A percentile compares a stretch with the other conserved stretches of the same genome.
These are phyloP conservation scores for Begonia peltatifolia DNA, from an alignment of 306 rosid genomes.

Conservation along the genomic window DNA sequence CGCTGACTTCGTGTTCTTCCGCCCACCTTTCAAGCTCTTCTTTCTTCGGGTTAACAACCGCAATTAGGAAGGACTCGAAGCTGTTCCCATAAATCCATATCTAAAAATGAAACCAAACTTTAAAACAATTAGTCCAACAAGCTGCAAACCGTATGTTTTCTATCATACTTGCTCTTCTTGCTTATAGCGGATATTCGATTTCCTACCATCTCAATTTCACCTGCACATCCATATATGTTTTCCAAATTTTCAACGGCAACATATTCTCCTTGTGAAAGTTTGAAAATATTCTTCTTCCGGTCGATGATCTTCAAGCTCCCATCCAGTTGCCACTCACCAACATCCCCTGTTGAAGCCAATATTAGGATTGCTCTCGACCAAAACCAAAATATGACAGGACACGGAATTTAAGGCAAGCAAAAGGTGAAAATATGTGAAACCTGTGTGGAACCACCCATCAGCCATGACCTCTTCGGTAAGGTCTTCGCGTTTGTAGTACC, in stretches of 20 bases:
- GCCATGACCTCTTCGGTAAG: constrained; percentile 77
- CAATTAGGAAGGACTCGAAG: constrained; percentile 85
- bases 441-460: constrained; percentile 97
- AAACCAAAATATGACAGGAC: background rate
- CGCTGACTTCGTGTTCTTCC: constrained; percentile 50
- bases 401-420: constrained; percentile 10
- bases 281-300: constrained; percentile 94
- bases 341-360: constrained; percentile 49
- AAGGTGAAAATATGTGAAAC: constrained; percentile 20
- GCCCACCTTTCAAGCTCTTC: constrained; percentile 72
- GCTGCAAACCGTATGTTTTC: too few relatives aligned
- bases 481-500: constrained; percentile 87
- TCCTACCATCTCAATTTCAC: constrained; percentile 66
- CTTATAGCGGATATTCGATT: background rate
- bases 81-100: constrained; percentile 96
- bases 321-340: constrained; percentile 93
- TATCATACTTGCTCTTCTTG: background rate
- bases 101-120: constrained; percentile 22
- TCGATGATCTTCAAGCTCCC: constrained; percentile 96
- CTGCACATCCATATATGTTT: constrained; percentile 53
- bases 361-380: background rate
- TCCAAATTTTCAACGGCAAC: constrained; percentile 97
- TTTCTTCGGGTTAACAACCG: constrained; percentile 57
- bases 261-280: constrained; percentile 98
- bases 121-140: too few relatives aligned